Base-by-base conservation (phyloP, 805 yeast genomes). In the Diddensiella santjacobensis region DNA sequence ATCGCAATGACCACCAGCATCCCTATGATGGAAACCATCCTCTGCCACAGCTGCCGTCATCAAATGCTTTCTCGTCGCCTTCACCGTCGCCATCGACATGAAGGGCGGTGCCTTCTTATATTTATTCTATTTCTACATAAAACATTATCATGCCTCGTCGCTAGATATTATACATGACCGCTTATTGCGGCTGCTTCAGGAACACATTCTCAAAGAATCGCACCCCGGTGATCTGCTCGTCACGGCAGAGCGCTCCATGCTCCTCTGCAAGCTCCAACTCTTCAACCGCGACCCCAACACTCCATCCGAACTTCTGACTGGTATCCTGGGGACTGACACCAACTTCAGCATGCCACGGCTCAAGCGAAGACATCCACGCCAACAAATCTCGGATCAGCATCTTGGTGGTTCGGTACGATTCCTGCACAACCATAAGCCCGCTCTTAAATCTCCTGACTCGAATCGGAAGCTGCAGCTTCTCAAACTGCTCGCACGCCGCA, bases 161-260 rank as follows among this genome's bases (percentile, higher is more conserved):
- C n/a, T n/a, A n/a, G n/a, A n/a, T n/a, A n/a, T 26, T 26, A 26
- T 26, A 26, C 13, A 26, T 13, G 8, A 26, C 20, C 13, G 31
- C 19, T 24, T 26, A 13, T n/a, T 43, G 42, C 13, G 66, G 50
- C 29, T 37, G 36, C 13, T 26, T 26, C 31, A 35, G 18, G 15
- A 35, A 35, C 6, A 35, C 17, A 45, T 86, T 86, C 39, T 70
- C 61, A 58, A 77, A 85, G 63, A 80, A 87, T 44, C 76, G 74
- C 2, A 80, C 73, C 0, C 93, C 95, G 42, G 80, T 74, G 1
- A 83, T 69, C 54, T 81, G 80, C 56, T 81, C 80, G 65, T 87
- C 96, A 3, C 85, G 71, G 17, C 84, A 78, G 2, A 87, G 59
- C 2, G 67, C 62, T 3, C 87, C 89, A 2, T 65, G 60, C 2